Evolutionary conservation across 495 filamentous ascomycete genomes (phyloP).

Genomic region (Annulohypoxylon moriforme): DNA sequence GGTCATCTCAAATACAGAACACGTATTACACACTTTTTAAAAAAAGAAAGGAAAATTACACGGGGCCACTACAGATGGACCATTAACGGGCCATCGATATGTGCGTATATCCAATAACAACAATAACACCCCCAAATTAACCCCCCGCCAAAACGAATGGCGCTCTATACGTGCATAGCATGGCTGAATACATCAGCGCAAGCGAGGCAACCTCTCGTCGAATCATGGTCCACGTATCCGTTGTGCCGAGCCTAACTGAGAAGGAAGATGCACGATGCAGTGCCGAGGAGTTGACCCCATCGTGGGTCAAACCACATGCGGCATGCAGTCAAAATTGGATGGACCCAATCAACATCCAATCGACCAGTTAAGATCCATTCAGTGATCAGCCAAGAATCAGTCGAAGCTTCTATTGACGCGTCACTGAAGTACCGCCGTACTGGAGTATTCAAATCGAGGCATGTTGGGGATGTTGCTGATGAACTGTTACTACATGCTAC

Average conservation of each 20-base stretch:
- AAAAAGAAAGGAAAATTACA: slow-evolving; percentile 7
- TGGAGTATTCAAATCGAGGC: not conserved
- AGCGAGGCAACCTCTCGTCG: slow-evolving; percentile 26
- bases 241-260: slow-evolving; percentile 42
- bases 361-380: slow-evolving; percentile 9
- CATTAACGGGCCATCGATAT: slow-evolving; percentile 38
- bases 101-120: slow-evolving; percentile 37
- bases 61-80: slow-evolving; percentile 35
- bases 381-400: slow-evolving; percentile 16
- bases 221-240: slow-evolving; percentile 39
- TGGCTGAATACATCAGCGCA: slow-evolving; percentile 37
- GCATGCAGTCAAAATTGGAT: slow-evolving; percentile 39
- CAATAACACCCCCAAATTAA: slow-evolving; percentile 32
- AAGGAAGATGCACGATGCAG: slow-evolving; percentile 38
- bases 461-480: slow-evolving; percentile 15
- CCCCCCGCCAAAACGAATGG: slow-evolving; percentile 29
- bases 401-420: slow-evolving; percentile 43
- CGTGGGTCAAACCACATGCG: slow-evolving; percentile 37
- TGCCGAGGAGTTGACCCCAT: slow-evolving; percentile 40
- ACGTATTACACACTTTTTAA: slow-evolving; percentile 31
- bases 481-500: slow-evolving; percentile 13
- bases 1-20: slow-evolving; percentile 21
- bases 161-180: slow-evolving; percentile 30
- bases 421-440: slow-evolving; percentile 26
- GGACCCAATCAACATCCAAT: slow-evolving; percentile 27